Conservation (phyloP, 2,329 filamentous ascomycete species). For the Colletotrichum sp. region DNA sequence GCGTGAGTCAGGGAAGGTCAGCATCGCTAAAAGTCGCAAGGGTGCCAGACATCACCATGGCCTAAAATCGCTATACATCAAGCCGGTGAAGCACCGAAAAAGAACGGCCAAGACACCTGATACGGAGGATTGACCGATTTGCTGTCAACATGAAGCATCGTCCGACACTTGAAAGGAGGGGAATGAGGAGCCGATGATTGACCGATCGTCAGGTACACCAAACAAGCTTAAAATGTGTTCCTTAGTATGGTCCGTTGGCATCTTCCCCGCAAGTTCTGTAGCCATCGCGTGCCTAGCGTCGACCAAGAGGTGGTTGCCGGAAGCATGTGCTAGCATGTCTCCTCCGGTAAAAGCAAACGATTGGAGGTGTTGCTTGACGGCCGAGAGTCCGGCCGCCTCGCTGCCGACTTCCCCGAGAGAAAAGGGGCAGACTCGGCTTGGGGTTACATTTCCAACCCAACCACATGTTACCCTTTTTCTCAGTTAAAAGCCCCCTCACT, state of each 20-base stretch:
- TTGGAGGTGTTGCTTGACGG: not conserved
- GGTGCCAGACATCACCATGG: not conserved
- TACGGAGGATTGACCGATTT: not conserved
- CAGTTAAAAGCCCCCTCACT: not conserved
- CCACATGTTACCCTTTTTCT: not conserved
- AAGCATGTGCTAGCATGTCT: not conserved
- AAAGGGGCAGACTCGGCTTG: not conserved
- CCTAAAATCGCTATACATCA: not conserved
- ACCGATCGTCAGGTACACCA: not conserved
- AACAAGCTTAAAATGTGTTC: conserved; percentile 8
- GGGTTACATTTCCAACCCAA: not conserved
- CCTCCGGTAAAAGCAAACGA: not conserved
- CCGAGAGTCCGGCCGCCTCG: not conserved
- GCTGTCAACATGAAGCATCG: too few species aligned
- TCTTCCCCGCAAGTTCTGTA: not conserved
- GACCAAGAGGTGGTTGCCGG: not conserved
- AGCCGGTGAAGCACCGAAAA: not conserved
- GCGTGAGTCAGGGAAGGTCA: not conserved
- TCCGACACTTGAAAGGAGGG: not conserved
- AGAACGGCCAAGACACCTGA: not conserved
- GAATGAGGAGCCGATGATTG: not conserved
- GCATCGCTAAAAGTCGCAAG: not conserved
- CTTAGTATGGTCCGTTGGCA: not conserved
- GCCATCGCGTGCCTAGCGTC: not conserved
- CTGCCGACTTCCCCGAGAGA: not conserved